Conservation (phyloP, 345 rosid species). For the Rhodamnia rubescens region DNA sequence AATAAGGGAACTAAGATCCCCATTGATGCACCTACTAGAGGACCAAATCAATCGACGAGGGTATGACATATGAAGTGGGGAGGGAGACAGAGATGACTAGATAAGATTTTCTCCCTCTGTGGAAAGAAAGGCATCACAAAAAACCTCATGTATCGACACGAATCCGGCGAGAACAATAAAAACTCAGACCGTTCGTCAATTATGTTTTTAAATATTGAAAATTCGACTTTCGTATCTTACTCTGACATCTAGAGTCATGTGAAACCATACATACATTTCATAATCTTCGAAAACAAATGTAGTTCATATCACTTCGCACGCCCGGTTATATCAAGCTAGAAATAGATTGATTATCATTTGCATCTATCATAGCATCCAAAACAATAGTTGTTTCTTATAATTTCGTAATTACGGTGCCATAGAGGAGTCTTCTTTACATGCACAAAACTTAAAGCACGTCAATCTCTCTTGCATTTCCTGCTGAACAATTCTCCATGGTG, state of each 20-base stretch:
- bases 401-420: not conserved
- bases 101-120: not conserved
- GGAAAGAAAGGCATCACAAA: not conserved
- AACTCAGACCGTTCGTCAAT: accelerated
- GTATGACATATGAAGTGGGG: not conserved
- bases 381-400: not conserved
- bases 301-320: not conserved
- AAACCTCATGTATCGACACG: not conserved
- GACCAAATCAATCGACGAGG: not conserved
- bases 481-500: not conserved
- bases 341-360: not conserved
- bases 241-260: not conserved
- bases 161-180: not conserved
- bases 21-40: not conserved
- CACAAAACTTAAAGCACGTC: not conserved
- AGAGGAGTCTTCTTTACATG: not conserved
- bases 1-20: not conserved
- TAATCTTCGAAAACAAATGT: not conserved
- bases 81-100: not conserved
- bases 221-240: not conserved
- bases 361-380: not conserved
- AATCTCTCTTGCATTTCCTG: not conserved
- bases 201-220: not conserved
- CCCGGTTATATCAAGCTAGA: not conserved
- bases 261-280: not conserved